Evolutionary conservation across 768 basidiomycete genomes (phyloP).

Genomic region (Amanita molliuscula): DNA sequence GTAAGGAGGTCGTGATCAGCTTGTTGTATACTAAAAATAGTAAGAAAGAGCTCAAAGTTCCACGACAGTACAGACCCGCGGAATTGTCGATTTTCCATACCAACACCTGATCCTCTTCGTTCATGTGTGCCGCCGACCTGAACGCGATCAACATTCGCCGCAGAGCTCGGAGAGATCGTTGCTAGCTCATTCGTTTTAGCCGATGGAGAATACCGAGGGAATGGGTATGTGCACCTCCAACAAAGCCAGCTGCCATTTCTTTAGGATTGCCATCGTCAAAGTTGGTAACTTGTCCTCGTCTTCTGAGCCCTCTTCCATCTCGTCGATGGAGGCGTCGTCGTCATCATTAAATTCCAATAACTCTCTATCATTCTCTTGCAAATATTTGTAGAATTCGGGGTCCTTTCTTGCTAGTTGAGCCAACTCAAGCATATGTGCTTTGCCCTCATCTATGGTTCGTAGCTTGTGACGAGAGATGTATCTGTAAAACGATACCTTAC

Average conservation of each 20-base stretch:
- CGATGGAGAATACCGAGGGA: not conserved
- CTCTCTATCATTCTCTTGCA: conserved; percentile 91
- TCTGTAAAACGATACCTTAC: conserved; percentile 9
- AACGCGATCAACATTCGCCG: conserved; percentile 84
- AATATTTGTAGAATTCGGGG: conserved; percentile 98
- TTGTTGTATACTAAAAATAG: conserved; percentile 77
- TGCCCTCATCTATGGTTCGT: conserved; percentile 49
- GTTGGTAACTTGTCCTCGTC: conserved; percentile 35
- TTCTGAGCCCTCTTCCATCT: conserved; percentile 11
- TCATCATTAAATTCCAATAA: conserved; percentile 70
- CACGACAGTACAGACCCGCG: conserved; percentile 32
- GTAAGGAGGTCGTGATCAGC: conserved; percentile 74
- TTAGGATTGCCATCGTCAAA: conserved; percentile 60
- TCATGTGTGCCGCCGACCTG: conserved; percentile 82
- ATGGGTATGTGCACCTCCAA: conserved; percentile 48
- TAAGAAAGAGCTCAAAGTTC: conserved; percentile 2
- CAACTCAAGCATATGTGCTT: conserved; percentile 69
- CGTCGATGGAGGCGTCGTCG: conserved; percentile 23
- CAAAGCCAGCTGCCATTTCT: conserved; percentile 82
- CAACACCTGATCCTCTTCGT: conserved; percentile 71
- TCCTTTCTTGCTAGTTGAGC: conserved; percentile 90
- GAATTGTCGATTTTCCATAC: conserved; percentile 84
- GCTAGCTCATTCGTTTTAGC: conserved; percentile 30
- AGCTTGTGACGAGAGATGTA: not conserved
- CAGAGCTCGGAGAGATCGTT: conserved; percentile 76